A percentile compares a stretch with the other conserved stretches of the same genome.
Conservation (phyloP, 2,329 filamentous ascomycete genomes). For the Xylariales sp. region DNA sequence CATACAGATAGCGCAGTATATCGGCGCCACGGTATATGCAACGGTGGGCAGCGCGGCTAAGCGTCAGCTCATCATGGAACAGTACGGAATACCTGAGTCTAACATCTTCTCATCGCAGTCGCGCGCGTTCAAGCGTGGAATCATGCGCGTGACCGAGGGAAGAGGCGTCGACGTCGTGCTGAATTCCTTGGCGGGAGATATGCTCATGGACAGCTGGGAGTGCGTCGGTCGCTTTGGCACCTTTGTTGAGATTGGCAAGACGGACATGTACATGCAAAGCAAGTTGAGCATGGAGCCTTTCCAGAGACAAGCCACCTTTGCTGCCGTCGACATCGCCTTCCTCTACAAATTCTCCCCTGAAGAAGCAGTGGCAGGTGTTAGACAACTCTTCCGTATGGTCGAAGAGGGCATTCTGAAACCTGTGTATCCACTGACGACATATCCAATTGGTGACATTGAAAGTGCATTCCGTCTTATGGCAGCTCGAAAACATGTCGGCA, state of each 20-base stretch:
- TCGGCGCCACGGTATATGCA: constrained; percentile 16
- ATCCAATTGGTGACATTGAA: constrained; percentile 14
- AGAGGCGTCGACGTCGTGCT: constrained; percentile 7
- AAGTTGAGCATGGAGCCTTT: constrained; percentile 29
- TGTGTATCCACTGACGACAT: constrained; percentile 16
- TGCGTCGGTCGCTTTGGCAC: background rate
- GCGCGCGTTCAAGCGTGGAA: background rate
- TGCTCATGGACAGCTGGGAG: background rate
- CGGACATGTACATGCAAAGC: constrained; percentile 21
- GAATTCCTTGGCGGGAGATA: constrained; percentile 13
- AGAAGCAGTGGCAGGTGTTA: background rate
- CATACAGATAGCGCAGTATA: constrained; percentile 12
- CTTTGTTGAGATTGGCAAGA: constrained; percentile 11
- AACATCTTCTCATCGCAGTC: background rate
- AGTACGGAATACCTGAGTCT: background rate
- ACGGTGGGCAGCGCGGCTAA: background rate
- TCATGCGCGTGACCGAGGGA: background rate
- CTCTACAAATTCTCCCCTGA: background rate
- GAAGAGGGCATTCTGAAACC: constrained; percentile 11
- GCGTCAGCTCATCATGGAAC: background rate
- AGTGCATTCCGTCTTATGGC: constrained; percentile 32
- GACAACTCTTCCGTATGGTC: constrained; percentile 8
- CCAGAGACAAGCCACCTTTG: constrained; percentile 6
- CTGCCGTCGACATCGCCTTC: background rate
- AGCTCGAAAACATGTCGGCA: constrained; percentile 29